Base-by-base conservation (phyloP, 1,139 yeast species). In the Sugiyamaella castrensis region DNA sequence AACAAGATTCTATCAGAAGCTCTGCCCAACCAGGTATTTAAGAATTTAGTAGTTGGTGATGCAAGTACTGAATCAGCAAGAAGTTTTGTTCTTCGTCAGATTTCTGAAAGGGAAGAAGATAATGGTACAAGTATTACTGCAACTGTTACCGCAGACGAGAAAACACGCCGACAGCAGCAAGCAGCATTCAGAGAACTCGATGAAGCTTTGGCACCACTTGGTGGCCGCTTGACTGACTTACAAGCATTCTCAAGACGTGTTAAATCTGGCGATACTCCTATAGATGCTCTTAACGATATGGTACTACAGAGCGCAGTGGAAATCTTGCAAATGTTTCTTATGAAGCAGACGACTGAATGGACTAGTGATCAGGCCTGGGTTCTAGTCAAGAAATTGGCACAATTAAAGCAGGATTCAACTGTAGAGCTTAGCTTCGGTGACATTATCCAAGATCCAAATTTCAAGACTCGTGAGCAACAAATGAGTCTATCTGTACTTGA, bases 181-280 rank as follows among this genome's bases (percentile, higher is more conserved):
- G 42, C 37, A 16, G 24, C 5, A 5, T 44, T 43, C 16, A 43
- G 40, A 10, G 55, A 45, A 16, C 70, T 87, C 35, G 84, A 82
- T 33, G 65, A 70, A 2, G 79, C 84, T 34, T 70, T 91, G 43
- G 79, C 71, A 26, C 95, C 96, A 8, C 69, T 92, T 29, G 98
- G 98, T 10, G 98, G 98, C 37, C 80, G 98, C 56, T 86, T 92
- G 91, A 75, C 91, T 48, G 98, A 92, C 64, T 74, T 92, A 49
- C 97, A 92, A 67, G 84, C 95, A 15, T 88, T 88, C 68, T 85
- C 86, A 0, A 79, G 98, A 61, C 84, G 98, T 47, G 77, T 92
- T 19, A 83, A 82, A 58, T 81, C 92, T 0, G 98, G 98, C 2
- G 98, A 92, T 64, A 65, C 79, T 9, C 95, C 96, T 0, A 61